A percentile compares a stretch with the other conserved stretches of the same genome.
Evolutionary conservation across 2,329 filamentous ascomycete genomes (phyloP).

Genomic region (Colletotrichum sp.): DNA sequence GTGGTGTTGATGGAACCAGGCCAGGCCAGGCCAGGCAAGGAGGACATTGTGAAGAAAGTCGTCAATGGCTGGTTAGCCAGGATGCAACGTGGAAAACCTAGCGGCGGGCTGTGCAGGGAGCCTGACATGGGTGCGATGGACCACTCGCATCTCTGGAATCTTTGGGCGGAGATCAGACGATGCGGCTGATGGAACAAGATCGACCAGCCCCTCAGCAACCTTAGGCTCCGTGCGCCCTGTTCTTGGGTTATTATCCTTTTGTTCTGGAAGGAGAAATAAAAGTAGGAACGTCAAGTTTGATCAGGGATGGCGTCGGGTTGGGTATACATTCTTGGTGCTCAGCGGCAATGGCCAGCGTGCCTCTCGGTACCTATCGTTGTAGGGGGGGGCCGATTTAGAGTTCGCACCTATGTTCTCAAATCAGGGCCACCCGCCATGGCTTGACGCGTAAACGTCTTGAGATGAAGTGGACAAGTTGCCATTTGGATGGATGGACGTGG

Average conservation of each 20-base stretch:
- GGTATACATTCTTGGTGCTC: neutral
- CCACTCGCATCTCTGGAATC: conserved; percentile 23
- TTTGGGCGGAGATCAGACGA: conserved; percentile 20
- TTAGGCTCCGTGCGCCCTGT: neutral
- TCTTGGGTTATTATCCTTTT: neutral
- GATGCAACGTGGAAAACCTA: conserved; percentile 21
- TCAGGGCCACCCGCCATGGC: neutral
- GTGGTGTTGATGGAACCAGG: neutral
- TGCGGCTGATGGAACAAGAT: conserved; percentile 23
- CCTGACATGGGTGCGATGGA: conserved; percentile 4
- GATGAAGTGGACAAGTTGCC: neutral
- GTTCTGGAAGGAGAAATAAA: neutral
- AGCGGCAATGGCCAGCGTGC: neutral
- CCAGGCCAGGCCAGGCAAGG: neutral
- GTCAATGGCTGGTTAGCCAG: conserved; percentile 4
- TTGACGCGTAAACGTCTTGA: neutral
- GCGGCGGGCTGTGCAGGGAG: conserved; percentile 13
- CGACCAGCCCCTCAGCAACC: conserved; percentile 5
- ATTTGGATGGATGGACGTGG: neutral
- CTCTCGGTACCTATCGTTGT: neutral
- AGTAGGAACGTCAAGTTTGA: neutral
- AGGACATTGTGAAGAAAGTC: conserved; percentile 9
- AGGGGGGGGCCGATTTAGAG: neutral
- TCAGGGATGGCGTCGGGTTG: neutral
- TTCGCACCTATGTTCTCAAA: neutral